phyloP scores from a whole-genome alignment of 495 filamentous ascomycete species.

The Penicillium diatomitis region DNA sequence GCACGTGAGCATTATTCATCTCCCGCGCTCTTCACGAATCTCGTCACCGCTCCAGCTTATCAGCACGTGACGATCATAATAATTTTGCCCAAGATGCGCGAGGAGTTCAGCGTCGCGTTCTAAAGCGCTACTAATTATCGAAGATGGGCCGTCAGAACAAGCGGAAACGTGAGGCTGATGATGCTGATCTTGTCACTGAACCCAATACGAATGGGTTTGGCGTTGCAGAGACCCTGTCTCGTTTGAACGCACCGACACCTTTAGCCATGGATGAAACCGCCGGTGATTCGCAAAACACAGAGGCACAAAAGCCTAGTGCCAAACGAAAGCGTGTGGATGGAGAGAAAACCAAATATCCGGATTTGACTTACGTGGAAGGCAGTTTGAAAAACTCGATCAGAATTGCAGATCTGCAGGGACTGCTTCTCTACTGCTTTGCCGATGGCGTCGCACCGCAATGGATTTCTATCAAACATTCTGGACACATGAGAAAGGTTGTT shows the following conservation, averaged over 20 bases:
- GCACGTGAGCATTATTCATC: not conserved
- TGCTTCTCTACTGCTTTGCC: conserved; percentile 83
- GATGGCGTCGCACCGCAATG: conserved; percentile 80
- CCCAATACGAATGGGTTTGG: conserved; percentile 15
- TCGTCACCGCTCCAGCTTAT: conserved; percentile 4
- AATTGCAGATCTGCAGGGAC: conserved; percentile 66
- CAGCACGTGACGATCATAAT: conserved; percentile 6
- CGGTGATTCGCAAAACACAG: conserved; percentile 6
- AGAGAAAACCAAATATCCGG: conserved; percentile 67
- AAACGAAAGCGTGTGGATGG: conserved; percentile 34
- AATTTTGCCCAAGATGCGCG: not conserved
- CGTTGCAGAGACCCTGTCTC: conserved; percentile 24
- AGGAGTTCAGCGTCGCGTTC: no score
- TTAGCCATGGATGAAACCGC: not conserved
- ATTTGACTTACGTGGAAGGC: conserved; percentile 57
- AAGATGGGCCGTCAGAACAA: conserved; percentile 22
- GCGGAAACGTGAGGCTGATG: conserved; percentile 27
- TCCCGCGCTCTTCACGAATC: not conserved
- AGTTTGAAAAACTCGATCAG: conserved; percentile 67
- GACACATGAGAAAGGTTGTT: conserved; percentile 71
- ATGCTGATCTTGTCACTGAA: conserved; percentile 16
- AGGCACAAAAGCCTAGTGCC: conserved; percentile 9
- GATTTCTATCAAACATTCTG: conserved; percentile 70
- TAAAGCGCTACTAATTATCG: no score
- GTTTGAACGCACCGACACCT: conserved; percentile 16